Evolutionary conservation across 108 stramenopile genomes (phyloP), one percentile per base, ranked within the genome.

Genomic region (Fragilaria crotonensis): DNA sequence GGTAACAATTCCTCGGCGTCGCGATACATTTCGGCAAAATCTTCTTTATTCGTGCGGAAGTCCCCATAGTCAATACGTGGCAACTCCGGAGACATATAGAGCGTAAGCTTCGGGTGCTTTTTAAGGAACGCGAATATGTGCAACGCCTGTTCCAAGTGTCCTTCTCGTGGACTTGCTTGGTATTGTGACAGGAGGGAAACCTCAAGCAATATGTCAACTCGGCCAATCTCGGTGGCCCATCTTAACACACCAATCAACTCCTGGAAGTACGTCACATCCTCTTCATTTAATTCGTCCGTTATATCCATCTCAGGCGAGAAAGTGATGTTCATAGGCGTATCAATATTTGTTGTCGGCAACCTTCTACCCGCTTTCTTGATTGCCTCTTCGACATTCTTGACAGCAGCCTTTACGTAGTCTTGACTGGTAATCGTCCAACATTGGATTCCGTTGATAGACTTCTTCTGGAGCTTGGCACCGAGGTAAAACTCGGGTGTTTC

Each of bases 221-320:
- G 7, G 7, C 36, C 36, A 11, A 14, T 11, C 36, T 41, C 36
- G 14, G 36, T n/a, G n/a, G n/a, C n/a, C n/a, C n/a, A n/a, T n/a
- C n/a, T n/a, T n/a, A n/a, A n/a, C n/a, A n/a, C n/a, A n/a, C n/a
- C n/a, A n/a, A n/a, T n/a, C n/a, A n/a, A n/a, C n/a, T n/a, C n/a
- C n/a, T n/a, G n/a, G n/a, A 11, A 11, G 36, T 14, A 7, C 36
- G 14, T 41, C 36, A 11, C 36, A 41, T 7, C 36, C 7, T 41
- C 36, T 14, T 14, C 36, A 41, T 41, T 33, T 14, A 62, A 33
- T 25, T 62, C 61, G 18, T 50, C 30, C 19, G 52, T 33, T 2
- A 4, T 22, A 53, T 62, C 61, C n/a, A 53, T 21, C 25, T 62
- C 61, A 4, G 61, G 61, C 33, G 4, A 4, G 33, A 52, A 62